A percentile compares a stretch with the other conserved stretches of the same genome.
Evolutionary conservation across 2,329 filamentous ascomycete genomes (phyloP).

Genomic region (Arthrobotrys sinensis): DNA sequence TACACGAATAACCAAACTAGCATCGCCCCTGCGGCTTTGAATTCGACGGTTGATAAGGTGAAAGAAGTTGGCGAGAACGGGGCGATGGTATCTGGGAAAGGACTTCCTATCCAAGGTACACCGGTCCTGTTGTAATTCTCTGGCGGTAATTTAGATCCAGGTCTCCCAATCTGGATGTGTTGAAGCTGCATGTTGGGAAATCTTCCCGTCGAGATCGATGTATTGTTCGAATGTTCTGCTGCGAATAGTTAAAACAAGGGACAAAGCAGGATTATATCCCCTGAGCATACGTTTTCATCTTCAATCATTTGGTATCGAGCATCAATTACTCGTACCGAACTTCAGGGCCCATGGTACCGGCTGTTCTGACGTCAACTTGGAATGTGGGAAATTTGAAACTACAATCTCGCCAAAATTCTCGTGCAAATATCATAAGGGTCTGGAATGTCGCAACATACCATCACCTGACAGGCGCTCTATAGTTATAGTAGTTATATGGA

Average conservation of each 20-base stretch:
- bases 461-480: background rate
- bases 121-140: background rate
- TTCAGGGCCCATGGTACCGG: constrained; percentile 6
- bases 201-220: background rate
- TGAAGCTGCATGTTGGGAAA: too few species aligned
- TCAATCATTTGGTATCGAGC: background rate
- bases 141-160: background rate
- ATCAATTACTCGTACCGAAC: constrained; percentile 33
- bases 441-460: constrained; percentile 22
- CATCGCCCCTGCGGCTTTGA: background rate
- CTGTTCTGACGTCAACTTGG: constrained; percentile 12
- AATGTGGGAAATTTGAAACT: constrained; percentile 29
- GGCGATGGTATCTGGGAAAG: background rate
- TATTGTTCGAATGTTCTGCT: constrained; percentile 10
- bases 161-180: too few species aligned
- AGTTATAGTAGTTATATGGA: background rate
- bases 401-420: background rate
- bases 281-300: constrained; percentile 17
- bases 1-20: background rate
- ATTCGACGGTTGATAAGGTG: background rate
- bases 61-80: background rate
- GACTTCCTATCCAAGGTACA: too few species aligned
- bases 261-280: constrained; percentile 13
- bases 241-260: constrained; percentile 20
- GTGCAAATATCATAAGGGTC: constrained; percentile 6